Evolutionary conservation across 768 basidiomycete species (phyloP).

Genomic region (Asterophora parasitica): DNA sequence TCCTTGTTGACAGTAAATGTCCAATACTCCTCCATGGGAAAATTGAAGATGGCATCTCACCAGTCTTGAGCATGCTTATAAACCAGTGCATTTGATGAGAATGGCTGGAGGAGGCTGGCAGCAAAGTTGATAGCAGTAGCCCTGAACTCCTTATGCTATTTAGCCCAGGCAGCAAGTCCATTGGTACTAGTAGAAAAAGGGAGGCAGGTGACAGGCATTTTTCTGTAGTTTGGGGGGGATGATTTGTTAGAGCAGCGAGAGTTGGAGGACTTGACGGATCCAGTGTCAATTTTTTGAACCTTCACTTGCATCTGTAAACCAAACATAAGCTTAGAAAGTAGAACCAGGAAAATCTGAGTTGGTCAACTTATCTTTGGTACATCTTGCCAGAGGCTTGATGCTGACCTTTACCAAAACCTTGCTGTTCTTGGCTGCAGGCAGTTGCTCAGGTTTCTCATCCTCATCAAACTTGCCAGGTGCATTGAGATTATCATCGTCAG

Average conservation of each 20-base stretch:
- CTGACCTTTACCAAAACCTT: not conserved
- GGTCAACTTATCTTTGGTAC: not conserved
- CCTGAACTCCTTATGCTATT: not conserved
- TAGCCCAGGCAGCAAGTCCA: not conserved
- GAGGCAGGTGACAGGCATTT: not conserved
- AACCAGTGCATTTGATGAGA: not conserved
- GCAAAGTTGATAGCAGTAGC: not conserved
- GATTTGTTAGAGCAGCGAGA: no score
- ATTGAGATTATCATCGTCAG: not conserved
- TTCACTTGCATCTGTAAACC: not conserved
- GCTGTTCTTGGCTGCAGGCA: not conserved
- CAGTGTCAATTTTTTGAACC: not conserved
- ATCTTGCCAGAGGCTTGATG: not conserved
- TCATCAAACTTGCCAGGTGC: not conserved
- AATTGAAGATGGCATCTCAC: not conserved
- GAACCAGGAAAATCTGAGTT: not conserved
- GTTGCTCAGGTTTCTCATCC: not conserved
- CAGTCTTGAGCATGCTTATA: not conserved
- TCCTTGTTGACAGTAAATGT: not conserved
- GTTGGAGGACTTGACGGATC: not conserved
- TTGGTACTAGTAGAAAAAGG: not conserved
- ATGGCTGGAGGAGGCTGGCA: not conserved
- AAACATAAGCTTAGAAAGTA: not conserved
- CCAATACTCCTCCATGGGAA: not conserved
- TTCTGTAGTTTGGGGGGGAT: no score